Base-by-base conservation (phyloP, 164 flowering plant species). In the Aristolochia californica region DNA sequence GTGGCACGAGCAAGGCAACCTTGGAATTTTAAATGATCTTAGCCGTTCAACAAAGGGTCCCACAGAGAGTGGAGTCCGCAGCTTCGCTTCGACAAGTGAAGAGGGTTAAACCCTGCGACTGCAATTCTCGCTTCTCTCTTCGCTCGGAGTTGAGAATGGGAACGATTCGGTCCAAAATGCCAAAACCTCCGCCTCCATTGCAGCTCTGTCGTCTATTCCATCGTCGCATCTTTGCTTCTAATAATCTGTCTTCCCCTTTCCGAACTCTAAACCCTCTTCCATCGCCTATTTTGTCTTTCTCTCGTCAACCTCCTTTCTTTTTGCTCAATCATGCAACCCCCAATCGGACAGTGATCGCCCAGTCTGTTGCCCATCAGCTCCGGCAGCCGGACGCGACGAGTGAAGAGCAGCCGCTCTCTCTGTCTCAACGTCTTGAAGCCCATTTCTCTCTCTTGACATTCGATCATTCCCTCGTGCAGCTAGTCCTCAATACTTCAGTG, bases 351-450 rank as follows among this genome's bases (percentile, higher is more conserved):
- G 25, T 44, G 50, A 50, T 60, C 30, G 83, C 85, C 4, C 73
- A 60, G 16, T 66, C 82, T 2, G 69, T 93, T 55, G 83, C 97
- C 17, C 2, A 45, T 0, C 90, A 89, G 73, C 85, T 93, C 43
- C 75, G 74, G 55, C 77, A 74, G 66, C 65, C 63, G 77, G 11
- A 69, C 55, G 5, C 26, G 61, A 5, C 53, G 49, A 24, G 43
- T 38, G 40, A 22, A 45, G 45, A 44, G 12, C 56, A 52, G 18
- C 64, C 85, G 22, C 77, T 80, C 38, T 58, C 93, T 2, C 48
- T 91, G 53, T 34, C 66, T 24, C 68, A 82, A 34, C 68, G 89
- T 0, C 87, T 91, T 60, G 79, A 83, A 21, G 86, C 80, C 57
- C 66, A 64, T 51, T 89, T 83, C 72, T 80, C 96, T 13, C 88